These are phyloP conservation scores for Dendrocalamus sinicus DNA, from an alignment of 176 grass and related monocot genomes.

Conservation along the genomic window DNA sequence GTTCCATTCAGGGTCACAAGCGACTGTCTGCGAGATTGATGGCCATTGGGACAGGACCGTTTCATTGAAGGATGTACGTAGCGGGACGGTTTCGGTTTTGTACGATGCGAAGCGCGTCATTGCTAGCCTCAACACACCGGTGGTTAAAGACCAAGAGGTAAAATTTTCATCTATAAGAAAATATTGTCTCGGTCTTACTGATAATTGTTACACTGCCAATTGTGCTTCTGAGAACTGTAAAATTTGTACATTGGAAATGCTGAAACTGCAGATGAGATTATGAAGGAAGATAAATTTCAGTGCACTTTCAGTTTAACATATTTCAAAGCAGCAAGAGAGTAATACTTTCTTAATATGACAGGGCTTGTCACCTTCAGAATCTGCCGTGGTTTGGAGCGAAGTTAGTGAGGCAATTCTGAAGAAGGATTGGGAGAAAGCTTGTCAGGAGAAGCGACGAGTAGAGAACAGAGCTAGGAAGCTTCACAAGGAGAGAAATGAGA, in stretches of 20 bases:
- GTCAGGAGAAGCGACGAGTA: slow-evolving; percentile 65
- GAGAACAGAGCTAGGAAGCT: slow-evolving; percentile 76
- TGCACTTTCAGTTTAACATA: neutral
- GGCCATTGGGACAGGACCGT: slow-evolving; percentile 82
- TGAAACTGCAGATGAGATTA: neutral
- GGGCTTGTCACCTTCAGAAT: slow-evolving; percentile 63
- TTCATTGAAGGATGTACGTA: slow-evolving; percentile 55
- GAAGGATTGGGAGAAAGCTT: slow-evolving; percentile 81
- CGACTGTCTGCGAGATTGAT: slow-evolving; percentile 62
- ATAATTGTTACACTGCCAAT: neutral
- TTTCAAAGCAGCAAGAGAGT: neutral
- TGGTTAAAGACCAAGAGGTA: slow-evolving; percentile 64
- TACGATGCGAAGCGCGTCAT: slow-evolving; percentile 68
- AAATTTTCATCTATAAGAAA: neutral
- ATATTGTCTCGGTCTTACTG: neutral
- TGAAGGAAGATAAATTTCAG: neutral
- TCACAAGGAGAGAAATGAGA: slow-evolving; percentile 61
- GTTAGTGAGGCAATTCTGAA: slow-evolving; percentile 64
- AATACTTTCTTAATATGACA: slow-evolving; percentile 16
- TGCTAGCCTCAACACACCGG: slow-evolving; percentile 60
- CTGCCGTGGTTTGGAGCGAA: slow-evolving; percentile 69
- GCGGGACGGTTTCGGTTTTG: slow-evolving; percentile 57
- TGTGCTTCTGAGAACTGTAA: neutral
- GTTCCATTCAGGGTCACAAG: slow-evolving; percentile 22
- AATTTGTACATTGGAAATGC: neutral